phyloP scores from a whole-genome alignment of 768 basidiomycete species.

The Mrakia gelida region DNA sequence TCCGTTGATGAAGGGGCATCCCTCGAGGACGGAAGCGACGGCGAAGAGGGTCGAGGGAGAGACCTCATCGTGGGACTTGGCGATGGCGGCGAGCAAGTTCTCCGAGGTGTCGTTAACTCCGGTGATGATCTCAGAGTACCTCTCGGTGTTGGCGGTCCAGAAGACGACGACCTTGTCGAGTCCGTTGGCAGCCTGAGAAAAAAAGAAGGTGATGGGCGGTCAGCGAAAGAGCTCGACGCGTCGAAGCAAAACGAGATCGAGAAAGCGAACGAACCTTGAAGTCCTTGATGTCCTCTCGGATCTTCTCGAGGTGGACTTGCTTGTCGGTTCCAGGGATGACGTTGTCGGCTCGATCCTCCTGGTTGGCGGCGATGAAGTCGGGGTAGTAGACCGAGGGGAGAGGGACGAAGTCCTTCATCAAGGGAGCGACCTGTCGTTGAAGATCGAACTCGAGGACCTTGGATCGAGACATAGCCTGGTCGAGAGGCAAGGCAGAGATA shows the following conservation, averaged over 20 bases:
- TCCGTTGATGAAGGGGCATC: conserved; percentile 91
- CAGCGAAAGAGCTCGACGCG: not conserved
- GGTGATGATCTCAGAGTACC: conserved; percentile 88
- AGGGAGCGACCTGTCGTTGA: conserved; percentile 85
- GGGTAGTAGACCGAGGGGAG: conserved; percentile 88
- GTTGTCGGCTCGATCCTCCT: conserved; percentile 93
- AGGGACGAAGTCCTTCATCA: conserved; percentile 65
- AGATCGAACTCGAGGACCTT: conserved; percentile 93
- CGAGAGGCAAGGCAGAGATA: conserved; percentile 77
- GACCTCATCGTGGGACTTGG: conserved; percentile 82
- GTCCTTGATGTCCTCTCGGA: conserved; percentile 86
- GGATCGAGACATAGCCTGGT: conserved; percentile 88
- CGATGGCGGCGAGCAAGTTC: conserved; percentile 75
- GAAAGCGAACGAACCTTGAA: conserved; percentile 63
- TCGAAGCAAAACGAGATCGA: not conserved
- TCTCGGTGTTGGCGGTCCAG: conserved; percentile 98
- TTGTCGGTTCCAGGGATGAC: conserved; percentile 80
- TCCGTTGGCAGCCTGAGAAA: conserved; percentile 52
- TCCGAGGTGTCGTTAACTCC: conserved; percentile 94
- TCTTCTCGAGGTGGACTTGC: conserved; percentile 81
- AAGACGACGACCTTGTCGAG: conserved; percentile 89
- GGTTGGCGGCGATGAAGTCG: conserved; percentile 96
- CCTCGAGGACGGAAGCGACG: conserved; percentile 90
- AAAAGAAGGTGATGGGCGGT: not conserved
- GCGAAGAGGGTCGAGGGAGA: conserved; percentile 95